Evolutionary conservation across 1,139 yeast genomes (phyloP), one percentile per base, ranked within the genome.

Genomic region (Yamadazyma spencermartinsiae): DNA sequence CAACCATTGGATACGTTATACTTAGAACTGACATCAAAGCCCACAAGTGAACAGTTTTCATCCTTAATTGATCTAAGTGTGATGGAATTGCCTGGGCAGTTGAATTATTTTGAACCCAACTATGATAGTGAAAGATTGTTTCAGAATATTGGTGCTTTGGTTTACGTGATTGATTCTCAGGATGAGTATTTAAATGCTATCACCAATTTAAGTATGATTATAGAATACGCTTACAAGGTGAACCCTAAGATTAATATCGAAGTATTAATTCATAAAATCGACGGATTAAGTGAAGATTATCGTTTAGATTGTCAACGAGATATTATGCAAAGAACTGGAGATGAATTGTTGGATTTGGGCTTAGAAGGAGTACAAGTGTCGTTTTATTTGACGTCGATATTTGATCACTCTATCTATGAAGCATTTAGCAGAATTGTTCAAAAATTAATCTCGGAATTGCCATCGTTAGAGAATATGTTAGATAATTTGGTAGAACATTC

Each of bases 51-150:
- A 49, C 86, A 80, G 51, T 80, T 82, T 50, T 74, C 80, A 23
- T 86, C 96, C 7, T 71, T 92, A 40, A 86, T 90, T 32, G 95
- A 89, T 56, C 69, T 92, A 39, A 84, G 90, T 11, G 92, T 92
- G n/a, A 87, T 89, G 85, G 98, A 92, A 58, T 69, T 92, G 20
- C 98, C 98, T 0, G 98, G 98, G 1, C 98, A 92, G 60, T 65
- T 90, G 46, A 88, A 89, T 57, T 80, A 87, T 56, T 87, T 88
- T 58, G 96, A 89, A 52, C 92, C 95, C 4, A 76, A 74, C 34
- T 82, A 82, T 51, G 97, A 90, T 54, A 79, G 87, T 12, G 90
- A 84, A 46, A 69, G 83, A 43, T 64, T 86, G 31, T 90, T 90
- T 56, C 74, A 84, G 36, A 82, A 85, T 38, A 89, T 89, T 19